phyloP scores from a whole-genome alignment of 495 filamentous ascomycete species.

The Tuber umbilicatum region DNA sequence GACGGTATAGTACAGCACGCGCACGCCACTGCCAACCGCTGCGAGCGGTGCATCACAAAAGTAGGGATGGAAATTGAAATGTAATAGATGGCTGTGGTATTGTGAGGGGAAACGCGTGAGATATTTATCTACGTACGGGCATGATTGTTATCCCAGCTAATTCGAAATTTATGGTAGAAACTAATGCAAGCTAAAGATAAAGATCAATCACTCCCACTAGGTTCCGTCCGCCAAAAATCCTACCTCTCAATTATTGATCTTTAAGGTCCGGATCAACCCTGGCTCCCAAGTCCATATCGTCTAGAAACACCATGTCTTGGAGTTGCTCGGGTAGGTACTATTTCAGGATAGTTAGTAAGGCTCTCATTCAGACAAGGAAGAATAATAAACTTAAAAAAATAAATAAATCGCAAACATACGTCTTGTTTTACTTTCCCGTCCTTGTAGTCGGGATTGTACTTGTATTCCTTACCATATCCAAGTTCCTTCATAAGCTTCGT shows the following conservation, averaged over 20 bases:
- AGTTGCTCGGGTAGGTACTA: slow-evolving; percentile 72
- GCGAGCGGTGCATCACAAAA: background rate
- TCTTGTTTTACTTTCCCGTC: slow-evolving; percentile 83
- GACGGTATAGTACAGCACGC: background rate
- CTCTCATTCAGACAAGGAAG: background rate
- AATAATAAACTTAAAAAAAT: background rate
- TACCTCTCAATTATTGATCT: slow-evolving; percentile 9
- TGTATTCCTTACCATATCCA: slow-evolving; percentile 84
- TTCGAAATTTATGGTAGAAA: background rate
- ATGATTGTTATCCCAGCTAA: background rate
- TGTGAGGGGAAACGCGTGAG: background rate
- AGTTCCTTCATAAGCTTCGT: slow-evolving; percentile 89
- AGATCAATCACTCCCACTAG: background rate
- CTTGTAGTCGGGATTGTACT: slow-evolving; percentile 86
- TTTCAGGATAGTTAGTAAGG: background rate
- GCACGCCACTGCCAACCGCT: background rate
- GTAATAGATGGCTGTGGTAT: background rate
- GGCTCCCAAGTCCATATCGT: slow-evolving; percentile 72
- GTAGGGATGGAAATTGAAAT: background rate
- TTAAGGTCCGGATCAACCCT: slow-evolving; percentile 60
- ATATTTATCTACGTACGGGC: background rate
- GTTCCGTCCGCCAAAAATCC: background rate
- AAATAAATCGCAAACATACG: slow-evolving; percentile 23
- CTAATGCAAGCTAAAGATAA: background rate
- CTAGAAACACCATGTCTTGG: slow-evolving; percentile 63